phyloP scores from a whole-genome alignment of 305 asterid genomes.

The Fraxinus velutina region DNA sequence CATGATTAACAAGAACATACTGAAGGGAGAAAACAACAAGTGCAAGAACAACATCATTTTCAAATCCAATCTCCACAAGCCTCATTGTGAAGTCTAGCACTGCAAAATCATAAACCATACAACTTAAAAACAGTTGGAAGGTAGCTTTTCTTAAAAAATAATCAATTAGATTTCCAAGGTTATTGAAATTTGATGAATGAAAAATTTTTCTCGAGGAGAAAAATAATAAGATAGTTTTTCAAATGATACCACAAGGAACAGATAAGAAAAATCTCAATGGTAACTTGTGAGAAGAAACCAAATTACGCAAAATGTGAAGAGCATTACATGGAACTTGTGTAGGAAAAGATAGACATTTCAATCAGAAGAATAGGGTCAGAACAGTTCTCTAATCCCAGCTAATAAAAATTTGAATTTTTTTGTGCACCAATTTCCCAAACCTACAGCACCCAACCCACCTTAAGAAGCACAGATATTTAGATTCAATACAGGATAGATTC shows the following conservation, averaged over 20 bases:
- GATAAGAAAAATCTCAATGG: constrained; percentile 13
- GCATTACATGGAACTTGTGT: neutral
- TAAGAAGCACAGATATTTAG: constrained; percentile 5
- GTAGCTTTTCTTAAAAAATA: constrained; percentile 12
- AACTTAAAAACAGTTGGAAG: constrained; percentile 19
- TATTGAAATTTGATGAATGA: constrained; percentile 1
- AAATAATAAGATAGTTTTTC: constrained; percentile 3
- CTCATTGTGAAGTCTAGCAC: constrained; percentile 86
- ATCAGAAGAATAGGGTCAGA: neutral
- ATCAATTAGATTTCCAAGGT: constrained; percentile 17
- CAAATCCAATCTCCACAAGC: constrained; percentile 76
- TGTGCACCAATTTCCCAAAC: neutral
- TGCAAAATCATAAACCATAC: constrained; percentile 36
- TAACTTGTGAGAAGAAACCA: constrained; percentile 1
- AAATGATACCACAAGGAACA: constrained; percentile 14
- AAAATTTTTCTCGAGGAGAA: neutral
- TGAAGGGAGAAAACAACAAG: constrained; percentile 84
- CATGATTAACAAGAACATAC: constrained; percentile 89
- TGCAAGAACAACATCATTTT: constrained; percentile 67
- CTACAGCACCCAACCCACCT: constrained; percentile 7
- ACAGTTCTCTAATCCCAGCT: neutral
- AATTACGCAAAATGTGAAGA: neutral
- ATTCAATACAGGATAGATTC: constrained; percentile 1
- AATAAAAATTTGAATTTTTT: neutral
- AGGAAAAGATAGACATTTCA: neutral